Evolutionary conservation across 2,329 filamentous ascomycete genomes (phyloP), one percentile per base, ranked within the genome.

Genomic region (Daldinia eschscholtzii): DNA sequence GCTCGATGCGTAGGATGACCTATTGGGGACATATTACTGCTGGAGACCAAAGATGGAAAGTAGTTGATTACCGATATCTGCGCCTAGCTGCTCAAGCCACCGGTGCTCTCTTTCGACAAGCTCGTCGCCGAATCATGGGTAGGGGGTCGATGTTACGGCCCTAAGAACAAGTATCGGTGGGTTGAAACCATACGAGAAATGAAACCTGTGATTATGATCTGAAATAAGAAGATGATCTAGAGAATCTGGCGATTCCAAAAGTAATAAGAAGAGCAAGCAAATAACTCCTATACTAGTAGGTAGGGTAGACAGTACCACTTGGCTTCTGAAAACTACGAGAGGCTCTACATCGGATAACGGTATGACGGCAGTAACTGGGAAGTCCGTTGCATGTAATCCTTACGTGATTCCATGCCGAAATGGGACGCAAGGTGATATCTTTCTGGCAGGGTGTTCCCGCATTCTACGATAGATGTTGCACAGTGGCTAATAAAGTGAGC

Each of bases 1-100:
- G 44, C 39, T 64, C 33, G 53, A 53, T 65, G 33, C 44, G 59
- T 66, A 64, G 64, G 58, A 55, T 53, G 53, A 48, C 33, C 58
- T 66, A 57, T 72, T 57, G 64, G 61, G 58, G 65, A 48, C 12
- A 60, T 30, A 67, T 65, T 59, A 60, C 42, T 64, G 55, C 28
- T 57, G 33, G 28, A 64, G 33, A 28, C 61, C 50, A 63, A 63
- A 41, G 50, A 62, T n/a, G 39, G 50, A 57, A 60, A 59, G 30
- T 61, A 63, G 23, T 64, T 42, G 42, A 50, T 59, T 59, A 61
- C 44, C 62, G 35, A 62, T 63, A 18, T 41, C 56, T 48, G 58
- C 64, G 35, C 41, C 60, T 30, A 58, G 28, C 44, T 57, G 2
- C n/a, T 39, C 20, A 61, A 64, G 56, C 62, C 59, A 61, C 59